Evolutionary conservation across 2,329 filamentous ascomycete species (phyloP), one percentile per base, ranked within the genome.

Genomic region (Penicillium digitatum): DNA sequence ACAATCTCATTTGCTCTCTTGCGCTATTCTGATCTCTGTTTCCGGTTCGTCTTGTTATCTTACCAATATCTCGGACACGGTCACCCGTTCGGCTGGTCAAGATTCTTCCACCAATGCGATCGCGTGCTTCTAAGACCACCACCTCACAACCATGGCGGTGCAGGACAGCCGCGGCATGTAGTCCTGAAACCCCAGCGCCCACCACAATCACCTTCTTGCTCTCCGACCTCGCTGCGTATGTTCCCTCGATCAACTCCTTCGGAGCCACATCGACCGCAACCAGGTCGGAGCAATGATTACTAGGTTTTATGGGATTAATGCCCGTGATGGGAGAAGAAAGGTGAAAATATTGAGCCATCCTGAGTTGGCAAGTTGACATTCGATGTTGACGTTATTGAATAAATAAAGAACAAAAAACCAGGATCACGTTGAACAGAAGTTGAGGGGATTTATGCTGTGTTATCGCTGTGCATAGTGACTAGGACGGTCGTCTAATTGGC

Each of bases 21-120:
- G 10, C 32, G 3, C 12, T n/a, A 20, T n/a, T 44, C 16, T 20
- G 12, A 26, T 26, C 14, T 38, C 16, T 20, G 27, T 35, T 26
- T 34, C 34, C 10, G 39, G 16, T 16, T 43, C 24, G 26, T 26
- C 45, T 24, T 14, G 20, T 50, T 32, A 56, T 50, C 69, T 68
- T 74, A 74, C 71, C 71, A 67, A 73, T 72, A 65, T 74, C 71
- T 67, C 71, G 59, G 57, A 70, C 66, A 55, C 59, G 66, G 46
- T 67, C 68, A 31, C 71, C 69, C 47, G 69, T 62, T 50, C 69
- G 69, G 48, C 72, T 70, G 44, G 74, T 76, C 52, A 67, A 66
- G 57, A 76, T 75, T 49, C 74, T 71, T 49, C 57, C 73, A 57
- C 68, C 73, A 62, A 70, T 70, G 56, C 67, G 71, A 59, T 68